These are phyloP conservation scores for Scutellaria baicalensis DNA, from an alignment of 257 asterid species.

Conservation along the genomic window DNA sequence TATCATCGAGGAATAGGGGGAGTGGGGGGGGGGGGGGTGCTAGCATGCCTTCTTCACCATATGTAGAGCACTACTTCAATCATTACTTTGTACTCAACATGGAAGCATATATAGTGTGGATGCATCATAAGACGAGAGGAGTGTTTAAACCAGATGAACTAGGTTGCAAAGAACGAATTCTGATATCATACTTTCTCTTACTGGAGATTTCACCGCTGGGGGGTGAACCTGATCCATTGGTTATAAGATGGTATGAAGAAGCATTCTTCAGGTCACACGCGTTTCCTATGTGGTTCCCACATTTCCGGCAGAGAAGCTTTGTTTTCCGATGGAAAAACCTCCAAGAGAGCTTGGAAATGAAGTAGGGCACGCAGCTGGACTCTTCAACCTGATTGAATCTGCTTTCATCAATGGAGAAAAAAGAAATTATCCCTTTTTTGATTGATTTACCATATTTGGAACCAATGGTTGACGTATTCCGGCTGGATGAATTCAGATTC, in stretches of 20 bases:
- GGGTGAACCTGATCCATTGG: slow-evolving; percentile 48
- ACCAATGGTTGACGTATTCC: slow-evolving; percentile 71
- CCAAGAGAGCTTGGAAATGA: slow-evolving; percentile 52
- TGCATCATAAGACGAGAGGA: slow-evolving; percentile 28
- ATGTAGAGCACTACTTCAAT: not conserved
- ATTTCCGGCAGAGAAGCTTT: slow-evolving; percentile 68
- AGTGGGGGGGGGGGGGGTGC: not conserved
- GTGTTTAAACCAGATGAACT: slow-evolving; percentile 46
- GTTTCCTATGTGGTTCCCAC: slow-evolving; percentile 65
- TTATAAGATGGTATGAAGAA: slow-evolving; percentile 36
- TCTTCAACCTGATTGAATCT: slow-evolving; percentile 63
- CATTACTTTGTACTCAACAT: slow-evolving; percentile 11
- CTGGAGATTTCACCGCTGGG: slow-evolving; percentile 39
- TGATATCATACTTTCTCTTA: slow-evolving; percentile 58
- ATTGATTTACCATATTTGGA: slow-evolving; percentile 72
- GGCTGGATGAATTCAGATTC: slow-evolving; percentile 71
- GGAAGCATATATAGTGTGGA: not conserved
- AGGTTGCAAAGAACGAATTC: slow-evolving; percentile 71
- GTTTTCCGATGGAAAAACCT: slow-evolving; percentile 50
- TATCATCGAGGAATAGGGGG: not conserved
- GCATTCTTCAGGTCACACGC: slow-evolving; percentile 36
- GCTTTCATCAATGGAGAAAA: slow-evolving; percentile 66
- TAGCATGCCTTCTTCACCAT: slow-evolving; percentile 1
- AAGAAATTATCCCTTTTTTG: slow-evolving; percentile 74
- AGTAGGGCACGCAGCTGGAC: slow-evolving; percentile 51